Conservation (phyloP, 2,329 filamentous ascomycete genomes). For the Fusarium sp. region DNA sequence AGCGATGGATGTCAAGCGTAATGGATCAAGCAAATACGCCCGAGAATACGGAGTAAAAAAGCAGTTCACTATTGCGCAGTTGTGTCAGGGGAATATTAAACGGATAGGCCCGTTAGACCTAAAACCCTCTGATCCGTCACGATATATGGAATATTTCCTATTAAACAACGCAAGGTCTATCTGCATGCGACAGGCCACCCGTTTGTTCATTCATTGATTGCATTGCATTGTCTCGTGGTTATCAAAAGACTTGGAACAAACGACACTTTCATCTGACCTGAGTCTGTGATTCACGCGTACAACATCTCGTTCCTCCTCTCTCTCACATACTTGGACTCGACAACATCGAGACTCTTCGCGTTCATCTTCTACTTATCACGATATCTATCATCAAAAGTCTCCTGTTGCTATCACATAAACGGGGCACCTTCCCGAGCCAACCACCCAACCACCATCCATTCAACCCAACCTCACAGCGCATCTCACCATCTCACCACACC, state of each 20-base stretch:
- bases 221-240: constrained; percentile 7
- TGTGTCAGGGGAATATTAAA: neutral
- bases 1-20: constrained; percentile 27
- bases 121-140: constrained; percentile 11
- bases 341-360: neutral
- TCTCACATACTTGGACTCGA: neutral
- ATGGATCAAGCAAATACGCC: constrained; percentile 16
- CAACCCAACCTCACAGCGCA: constrained; percentile 24
- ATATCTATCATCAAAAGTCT: constrained; percentile 13
- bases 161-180: constrained; percentile 8
- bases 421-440: constrained; percentile 29
- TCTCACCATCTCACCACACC: constrained; percentile 22
- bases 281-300: constrained; percentile 15
- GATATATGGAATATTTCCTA: neutral
- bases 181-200: neutral
- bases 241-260: constrained; percentile 1
- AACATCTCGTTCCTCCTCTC: neutral
- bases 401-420: constrained; percentile 22
- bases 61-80: neutral
- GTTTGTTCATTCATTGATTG: neutral
- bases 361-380: neutral
- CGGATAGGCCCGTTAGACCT: constrained; percentile 14
- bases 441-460: constrained; percentile 26
- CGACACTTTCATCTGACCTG: neutral
- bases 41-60: constrained; percentile 19